Percentiles rank a stretch among this genome's conserved stretches.
Evolutionary conservation across 768 basidiomycete genomes (phyloP).

Genomic region (Auricularia sp.): DNA sequence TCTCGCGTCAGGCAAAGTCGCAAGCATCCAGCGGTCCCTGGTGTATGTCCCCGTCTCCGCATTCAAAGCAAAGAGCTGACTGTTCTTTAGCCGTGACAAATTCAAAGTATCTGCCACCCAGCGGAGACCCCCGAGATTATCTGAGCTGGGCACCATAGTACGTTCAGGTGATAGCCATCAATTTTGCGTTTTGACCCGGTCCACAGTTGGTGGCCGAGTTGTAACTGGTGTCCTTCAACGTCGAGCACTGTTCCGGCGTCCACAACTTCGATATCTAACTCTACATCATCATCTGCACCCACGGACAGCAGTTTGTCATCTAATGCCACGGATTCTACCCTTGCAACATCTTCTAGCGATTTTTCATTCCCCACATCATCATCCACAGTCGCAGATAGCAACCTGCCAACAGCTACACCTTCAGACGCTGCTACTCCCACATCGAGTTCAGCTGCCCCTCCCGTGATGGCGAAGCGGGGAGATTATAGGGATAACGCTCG

Average conservation of each 20-base stretch:
- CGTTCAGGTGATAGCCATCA: conserved; percentile 12
- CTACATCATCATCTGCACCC: background rate
- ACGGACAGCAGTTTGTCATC: background rate
- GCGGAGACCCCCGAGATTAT: conserved; percentile 46
- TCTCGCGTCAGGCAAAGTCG: conserved; percentile 27
- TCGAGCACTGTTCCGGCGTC: background rate
- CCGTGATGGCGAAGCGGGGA: no score
- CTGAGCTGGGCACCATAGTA: conserved; percentile 67
- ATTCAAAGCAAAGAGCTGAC: background rate
- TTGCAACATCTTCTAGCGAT: no score
- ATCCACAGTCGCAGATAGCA: no score
- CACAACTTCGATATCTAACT: background rate
- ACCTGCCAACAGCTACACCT: no score
- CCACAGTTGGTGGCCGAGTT: background rate
- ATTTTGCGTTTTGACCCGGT: background rate
- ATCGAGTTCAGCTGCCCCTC: no score
- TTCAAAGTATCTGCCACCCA: conserved; percentile 24
- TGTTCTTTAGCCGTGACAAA: conserved; percentile 26
- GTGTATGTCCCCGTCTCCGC: conserved; percentile 19
- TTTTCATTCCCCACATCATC: background rate
- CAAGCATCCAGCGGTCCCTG: conserved; percentile 30
- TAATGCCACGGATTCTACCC: background rate
- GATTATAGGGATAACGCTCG: background rate
- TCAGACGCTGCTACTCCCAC: no score
- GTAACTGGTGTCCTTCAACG: background rate